phyloP scores from a whole-genome alignment of 2,329 filamentous ascomycete species.

The Sclerotinia nivalis region DNA sequence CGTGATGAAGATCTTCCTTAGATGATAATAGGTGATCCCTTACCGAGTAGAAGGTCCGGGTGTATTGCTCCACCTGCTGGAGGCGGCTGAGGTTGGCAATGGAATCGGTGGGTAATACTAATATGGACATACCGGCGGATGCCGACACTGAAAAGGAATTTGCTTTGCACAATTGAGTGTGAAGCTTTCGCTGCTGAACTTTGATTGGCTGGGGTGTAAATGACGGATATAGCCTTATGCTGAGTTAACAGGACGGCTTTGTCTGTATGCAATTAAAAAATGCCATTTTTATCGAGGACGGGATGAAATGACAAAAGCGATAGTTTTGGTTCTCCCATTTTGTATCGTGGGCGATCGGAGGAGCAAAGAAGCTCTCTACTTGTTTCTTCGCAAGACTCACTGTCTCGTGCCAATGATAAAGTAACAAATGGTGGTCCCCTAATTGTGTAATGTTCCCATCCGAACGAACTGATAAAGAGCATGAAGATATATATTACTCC shows the following conservation, averaged over 20 bases:
- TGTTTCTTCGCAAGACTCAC: neutral
- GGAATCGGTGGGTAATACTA: neutral
- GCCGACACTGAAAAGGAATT: neutral
- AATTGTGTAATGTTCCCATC: neutral
- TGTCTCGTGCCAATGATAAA: neutral
- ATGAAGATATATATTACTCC: slow-evolving; percentile 4
- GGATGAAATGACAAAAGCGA: neutral
- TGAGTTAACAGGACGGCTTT: neutral
- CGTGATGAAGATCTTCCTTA: neutral
- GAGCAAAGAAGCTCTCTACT: neutral
- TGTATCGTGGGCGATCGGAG: neutral
- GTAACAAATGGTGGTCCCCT: neutral
- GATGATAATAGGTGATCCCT: neutral
- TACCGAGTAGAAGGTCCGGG: slow-evolving; percentile 8
- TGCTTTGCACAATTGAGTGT: neutral
- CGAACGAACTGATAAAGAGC: neutral
- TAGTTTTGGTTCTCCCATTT: neutral
- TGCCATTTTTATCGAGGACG: neutral
- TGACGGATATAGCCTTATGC: neutral
- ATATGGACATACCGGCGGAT: neutral
- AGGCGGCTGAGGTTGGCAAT: neutral
- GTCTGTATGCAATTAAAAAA: slow-evolving; percentile 8
- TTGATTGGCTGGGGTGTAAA: slow-evolving; percentile 7
- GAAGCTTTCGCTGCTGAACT: neutral
- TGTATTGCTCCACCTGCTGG: neutral